phyloP scores from a whole-genome alignment of 352 stramenopile genomes.

The Globisporangium parvum region DNA sequence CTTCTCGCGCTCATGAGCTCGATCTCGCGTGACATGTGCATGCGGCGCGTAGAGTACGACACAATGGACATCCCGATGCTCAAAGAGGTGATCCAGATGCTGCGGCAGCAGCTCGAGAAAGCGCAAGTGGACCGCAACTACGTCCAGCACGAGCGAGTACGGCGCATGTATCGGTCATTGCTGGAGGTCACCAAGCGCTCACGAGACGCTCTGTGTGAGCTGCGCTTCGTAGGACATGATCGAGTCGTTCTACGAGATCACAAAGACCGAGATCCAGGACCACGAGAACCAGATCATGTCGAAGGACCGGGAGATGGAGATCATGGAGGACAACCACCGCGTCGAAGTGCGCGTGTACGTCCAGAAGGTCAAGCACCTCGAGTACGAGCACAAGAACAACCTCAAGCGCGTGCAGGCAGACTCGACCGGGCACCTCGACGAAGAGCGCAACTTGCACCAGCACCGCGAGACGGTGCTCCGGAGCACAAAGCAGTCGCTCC shows the following conservation, averaged over 20 bases:
- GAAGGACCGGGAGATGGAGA: slow-evolving; percentile 94
- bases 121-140: slow-evolving; percentile 91
- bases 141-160: slow-evolving; percentile 89
- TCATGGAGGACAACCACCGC: slow-evolving; percentile 94
- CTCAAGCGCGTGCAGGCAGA: slow-evolving; percentile 81
- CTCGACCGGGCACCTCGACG: slow-evolving; percentile 54
- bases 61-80: slow-evolving; percentile 92
- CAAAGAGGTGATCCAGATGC: slow-evolving; percentile 90
- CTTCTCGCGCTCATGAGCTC: not conserved
- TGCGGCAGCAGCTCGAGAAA: slow-evolving; percentile 89
- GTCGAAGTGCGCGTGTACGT: slow-evolving; percentile 91
- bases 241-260: slow-evolving; percentile 94
- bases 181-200: not conserved
- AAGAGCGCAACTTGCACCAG: slow-evolving; percentile 68
- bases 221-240: slow-evolving; percentile 84
- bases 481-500: slow-evolving; percentile 66
- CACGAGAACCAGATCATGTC: slow-evolving; percentile 88
- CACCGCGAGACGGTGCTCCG: slow-evolving; percentile 58
- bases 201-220: not conserved
- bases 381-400: slow-evolving; percentile 94
- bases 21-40: not conserved
- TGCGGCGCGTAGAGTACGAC: slow-evolving; percentile 76
- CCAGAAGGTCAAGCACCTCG: slow-evolving; percentile 94
- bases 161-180: not conserved
- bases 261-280: slow-evolving; percentile 88